Evolutionary conservation across 352 stramenopile genomes (phyloP), one percentile per base, ranked within the genome.

Genomic region (Pythium biforme): DNA sequence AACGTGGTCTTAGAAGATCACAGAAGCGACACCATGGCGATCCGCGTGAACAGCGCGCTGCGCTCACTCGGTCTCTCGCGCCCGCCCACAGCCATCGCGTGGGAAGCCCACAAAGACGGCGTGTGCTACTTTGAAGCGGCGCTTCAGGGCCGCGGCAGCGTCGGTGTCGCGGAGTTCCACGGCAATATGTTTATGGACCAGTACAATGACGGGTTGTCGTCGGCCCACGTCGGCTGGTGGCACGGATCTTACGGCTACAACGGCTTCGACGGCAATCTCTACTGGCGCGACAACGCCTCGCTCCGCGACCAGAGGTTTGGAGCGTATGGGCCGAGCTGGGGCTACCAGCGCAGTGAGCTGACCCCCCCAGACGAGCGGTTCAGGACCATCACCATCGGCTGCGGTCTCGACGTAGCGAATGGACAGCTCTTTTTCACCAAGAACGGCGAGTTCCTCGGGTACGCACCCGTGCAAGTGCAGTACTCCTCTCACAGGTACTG

Each of bases 171-270:
- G 2, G 8, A 11, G 8, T 37, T 37, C 14, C n/a, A n/a, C n/a
- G n/a, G 68, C 68, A n/a, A n/a, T n/a, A n/a, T n/a, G n/a, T n/a
- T n/a, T n/a, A n/a, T n/a, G n/a, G n/a, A n/a, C n/a, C n/a, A n/a
- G n/a, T n/a, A n/a, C n/a, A n/a, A n/a, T n/a, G 31, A 5, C 14
- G 8, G 7, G 31, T 5, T 11, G 14, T 11, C 31, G 14, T 8
- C 31, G 2, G 8, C 14, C 31, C 73, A 81, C 56, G 58, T 81
- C 6, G 73, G 73, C 0, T 76, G 68, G 67, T 64, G 55, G 22
- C 53, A 64, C 1, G 48, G 63, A 6, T 78, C 73, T 15, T 77
- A 77, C 52, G 73, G 73, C 31, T 78, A 73, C 63, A 70, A 78
- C 54, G 61, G 68, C 15, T 60, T 74, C 31, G 52, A 71, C 54